A percentile compares a stretch with the other conserved stretches of the same genome.
These are phyloP conservation scores for Saccharomycopsis javanensis DNA, from an alignment of 805 yeast species.

Conservation along the genomic window DNA sequence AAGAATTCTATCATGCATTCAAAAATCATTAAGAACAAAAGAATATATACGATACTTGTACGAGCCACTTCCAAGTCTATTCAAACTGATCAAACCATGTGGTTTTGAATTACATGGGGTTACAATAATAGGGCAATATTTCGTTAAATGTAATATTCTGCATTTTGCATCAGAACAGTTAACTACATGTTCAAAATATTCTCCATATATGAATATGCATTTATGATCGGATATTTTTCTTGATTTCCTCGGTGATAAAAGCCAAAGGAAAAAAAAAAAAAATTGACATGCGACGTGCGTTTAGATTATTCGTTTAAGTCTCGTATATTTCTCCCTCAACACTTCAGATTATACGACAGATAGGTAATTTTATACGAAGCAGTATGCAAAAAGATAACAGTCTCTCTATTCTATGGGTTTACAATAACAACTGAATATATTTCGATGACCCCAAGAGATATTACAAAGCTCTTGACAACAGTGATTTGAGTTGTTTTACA, in stretches of 20 bases:
- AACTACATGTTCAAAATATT: constrained; percentile 1
- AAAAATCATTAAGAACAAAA: background rate
- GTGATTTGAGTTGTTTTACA: too few relatives aligned
- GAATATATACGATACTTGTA: background rate
- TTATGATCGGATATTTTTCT: background rate
- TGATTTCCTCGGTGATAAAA: background rate
- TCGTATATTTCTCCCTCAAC: too few relatives aligned
- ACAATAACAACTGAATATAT: too few relatives aligned
- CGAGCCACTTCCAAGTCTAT: too few relatives aligned
- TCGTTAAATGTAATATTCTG: background rate
- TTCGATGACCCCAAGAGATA: too few relatives aligned
- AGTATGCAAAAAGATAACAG: too few relatives aligned
- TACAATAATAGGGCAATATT: background rate
- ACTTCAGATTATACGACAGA: too few relatives aligned
- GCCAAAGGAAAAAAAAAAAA: background rate
- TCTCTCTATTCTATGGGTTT: too few relatives aligned
- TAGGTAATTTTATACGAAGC: too few relatives aligned
- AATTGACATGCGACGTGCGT: background rate
- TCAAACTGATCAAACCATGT: too few relatives aligned
- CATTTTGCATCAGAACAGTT: background rate
- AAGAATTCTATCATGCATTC: too few relatives aligned
- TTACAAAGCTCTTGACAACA: too few relatives aligned
- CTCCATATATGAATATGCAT: background rate
- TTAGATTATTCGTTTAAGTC: background rate
- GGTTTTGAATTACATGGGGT: background rate